Conservation (phyloP, 2,329 filamentous ascomycete species). For the Stemphylium beticola region DNA sequence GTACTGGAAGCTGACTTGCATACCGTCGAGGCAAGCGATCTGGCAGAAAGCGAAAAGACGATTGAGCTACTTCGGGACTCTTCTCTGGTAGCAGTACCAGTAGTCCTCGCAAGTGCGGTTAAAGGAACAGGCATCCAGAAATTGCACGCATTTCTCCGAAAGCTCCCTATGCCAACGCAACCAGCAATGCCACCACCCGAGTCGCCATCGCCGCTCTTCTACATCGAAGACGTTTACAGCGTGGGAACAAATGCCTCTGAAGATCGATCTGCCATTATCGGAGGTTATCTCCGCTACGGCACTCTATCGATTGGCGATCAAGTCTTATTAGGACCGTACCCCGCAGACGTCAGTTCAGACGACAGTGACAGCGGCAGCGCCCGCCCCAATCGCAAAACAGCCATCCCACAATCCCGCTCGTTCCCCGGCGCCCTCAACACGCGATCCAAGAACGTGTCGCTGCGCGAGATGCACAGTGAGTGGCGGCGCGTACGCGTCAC, state of each 20-base stretch:
- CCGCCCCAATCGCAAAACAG: constrained; percentile 26
- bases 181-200: constrained; percentile 45
- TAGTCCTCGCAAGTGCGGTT: constrained; percentile 85
- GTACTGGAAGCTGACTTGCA: constrained; percentile 55
- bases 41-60: constrained; percentile 63
- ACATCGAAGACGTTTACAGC: constrained; percentile 89
- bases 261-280: constrained; percentile 67
- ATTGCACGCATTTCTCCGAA: constrained; percentile 79
- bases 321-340: constrained; percentile 77
- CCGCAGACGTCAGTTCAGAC: constrained; percentile 39
- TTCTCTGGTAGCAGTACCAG: constrained; percentile 69
- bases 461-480: constrained; percentile 47
- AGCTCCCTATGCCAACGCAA: constrained; percentile 67
- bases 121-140: constrained; percentile 82
- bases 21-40: constrained; percentile 62
- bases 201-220: constrained; percentile 71
- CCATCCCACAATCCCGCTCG: constrained; percentile 53
- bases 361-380: constrained; percentile 48
- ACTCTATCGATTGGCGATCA: constrained; percentile 77
- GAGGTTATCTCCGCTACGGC: constrained; percentile 83
- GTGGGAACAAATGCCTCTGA: constrained; percentile 52
- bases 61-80: constrained; percentile 58
- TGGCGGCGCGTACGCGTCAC: constrained; percentile 84
- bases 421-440: constrained; percentile 55
- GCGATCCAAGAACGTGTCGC: constrained; percentile 12